Evolutionary conservation across 2,329 filamentous ascomycete species (phyloP).

Genomic region (Dichotomopilus funicola): DNA sequence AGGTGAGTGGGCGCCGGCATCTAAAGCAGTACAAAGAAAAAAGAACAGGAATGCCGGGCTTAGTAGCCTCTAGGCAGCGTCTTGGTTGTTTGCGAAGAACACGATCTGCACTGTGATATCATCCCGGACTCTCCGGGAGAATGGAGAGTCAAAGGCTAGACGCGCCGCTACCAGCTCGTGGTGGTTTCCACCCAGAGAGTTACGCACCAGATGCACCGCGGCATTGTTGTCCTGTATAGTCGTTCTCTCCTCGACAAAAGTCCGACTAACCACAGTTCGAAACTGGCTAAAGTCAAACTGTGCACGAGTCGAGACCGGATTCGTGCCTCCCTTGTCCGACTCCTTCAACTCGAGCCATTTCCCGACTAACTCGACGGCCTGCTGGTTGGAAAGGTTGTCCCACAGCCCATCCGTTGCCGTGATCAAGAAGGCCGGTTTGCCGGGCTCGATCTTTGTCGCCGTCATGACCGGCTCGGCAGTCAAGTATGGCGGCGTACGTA

Average conservation of each 20-base stretch:
- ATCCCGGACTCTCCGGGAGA: not conserved
- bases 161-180: not conserved
- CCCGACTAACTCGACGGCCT: not conserved
- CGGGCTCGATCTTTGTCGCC: not conserved
- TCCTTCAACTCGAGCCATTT: not conserved
- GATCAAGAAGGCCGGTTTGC: not conserved
- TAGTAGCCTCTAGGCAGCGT: no score
- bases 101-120: not conserved
- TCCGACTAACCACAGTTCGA: not conserved
- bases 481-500: not conserved
- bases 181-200: not conserved
- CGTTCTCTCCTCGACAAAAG: not conserved
- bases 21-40: no score
- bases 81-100: not conserved
- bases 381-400: not conserved
- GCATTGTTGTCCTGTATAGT: not conserved
- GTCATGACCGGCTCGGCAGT: not conserved
- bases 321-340: not conserved
- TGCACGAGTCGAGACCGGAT: not conserved
- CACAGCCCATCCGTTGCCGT: not conserved
- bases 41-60: no score
- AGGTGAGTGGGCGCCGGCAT: no score
- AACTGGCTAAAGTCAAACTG: not conserved
- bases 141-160: not conserved
- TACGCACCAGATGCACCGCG: not conserved